Base-by-base conservation (phyloP, 805 yeast species). In the Hanseniaspora jakobsenii region DNA sequence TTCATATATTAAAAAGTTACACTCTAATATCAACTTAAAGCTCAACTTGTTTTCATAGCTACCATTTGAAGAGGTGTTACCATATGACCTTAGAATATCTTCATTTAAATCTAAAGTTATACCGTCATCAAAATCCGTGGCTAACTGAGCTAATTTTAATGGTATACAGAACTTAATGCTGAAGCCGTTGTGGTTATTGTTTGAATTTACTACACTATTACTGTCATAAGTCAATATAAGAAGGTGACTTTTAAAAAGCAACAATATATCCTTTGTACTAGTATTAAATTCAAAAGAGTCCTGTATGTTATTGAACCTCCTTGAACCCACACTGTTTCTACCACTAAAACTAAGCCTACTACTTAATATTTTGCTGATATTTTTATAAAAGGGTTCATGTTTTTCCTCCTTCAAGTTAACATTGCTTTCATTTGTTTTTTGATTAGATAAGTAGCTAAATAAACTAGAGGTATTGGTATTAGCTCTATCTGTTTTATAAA, bases 171-270 rank as follows among this genome's bases (percentile, higher is more conserved):
- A 41, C 3, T n/a, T 26, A 7, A 32, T 28, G n/a, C n/a, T 13
- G 32, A 9, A 40, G 16, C 13, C 6, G 27, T 24, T 24, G 27
- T 7, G 10, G 27, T 24, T 6, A 10, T 24, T 24, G 27, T 24
- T 27, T 23, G 10, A n/a, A 3, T 24, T 24, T 24, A 24, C 13
- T 16, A 28, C n/a, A 12, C 18, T 21, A 17, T 27, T 41, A 17
- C 28, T 26, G 12, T 14, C 19, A 3, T 32, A 38, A 13, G 32
- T 30, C 21, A 34, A 13, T 12, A 41, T 16, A 16, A 41, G 28
- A n/a, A 41, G 29, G 27, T 34, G 45, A 2, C 37, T 31, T 27
- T 41, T 41, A 16, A 41, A 41, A 16, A 41, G 26, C 10, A 39
- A 8, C n/a, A 26, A 16, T 21, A 39, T 8, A 16, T 24, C 27